A percentile compares a stretch with the other conserved stretches of the same genome.
These are phyloP conservation scores for Aurinia saxatilis DNA, from an alignment of 345 rosid species.

Conservation along the genomic window DNA sequence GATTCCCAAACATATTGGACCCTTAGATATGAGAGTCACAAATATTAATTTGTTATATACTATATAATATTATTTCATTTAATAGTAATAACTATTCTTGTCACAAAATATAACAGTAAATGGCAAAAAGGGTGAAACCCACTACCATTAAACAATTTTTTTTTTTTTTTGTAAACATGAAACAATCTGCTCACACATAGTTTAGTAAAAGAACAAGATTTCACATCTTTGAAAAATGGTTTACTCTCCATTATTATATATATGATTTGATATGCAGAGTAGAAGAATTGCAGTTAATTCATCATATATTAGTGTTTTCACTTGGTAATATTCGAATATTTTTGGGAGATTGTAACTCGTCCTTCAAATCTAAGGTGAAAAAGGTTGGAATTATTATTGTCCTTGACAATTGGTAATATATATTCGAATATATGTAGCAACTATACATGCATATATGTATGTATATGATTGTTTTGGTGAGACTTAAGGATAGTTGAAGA, in stretches of 20 bases:
- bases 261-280: neutral
- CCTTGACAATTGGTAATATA: neutral
- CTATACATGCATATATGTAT: neutral
- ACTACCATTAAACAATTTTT: neutral
- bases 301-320: neutral
- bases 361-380: neutral
- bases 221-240: neutral
- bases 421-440: neutral
- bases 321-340: neutral
- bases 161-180: neutral
- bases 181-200: constrained; percentile 4
- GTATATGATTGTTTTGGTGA: constrained; percentile 16
- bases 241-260: neutral
- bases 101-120: neutral
- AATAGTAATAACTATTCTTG: neutral
- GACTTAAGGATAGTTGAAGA: constrained; percentile 22
- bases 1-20: constrained; percentile 35
- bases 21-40: constrained; percentile 21
- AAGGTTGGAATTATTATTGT: neutral
- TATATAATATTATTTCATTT: neutral
- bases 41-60: neutral
- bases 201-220: neutral
- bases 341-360: neutral
- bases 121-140: constrained; percentile 14
- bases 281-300: neutral